Evolutionary conservation across 768 basidiomycete genomes (phyloP).

Genomic region (Amanita exitialis): DNA sequence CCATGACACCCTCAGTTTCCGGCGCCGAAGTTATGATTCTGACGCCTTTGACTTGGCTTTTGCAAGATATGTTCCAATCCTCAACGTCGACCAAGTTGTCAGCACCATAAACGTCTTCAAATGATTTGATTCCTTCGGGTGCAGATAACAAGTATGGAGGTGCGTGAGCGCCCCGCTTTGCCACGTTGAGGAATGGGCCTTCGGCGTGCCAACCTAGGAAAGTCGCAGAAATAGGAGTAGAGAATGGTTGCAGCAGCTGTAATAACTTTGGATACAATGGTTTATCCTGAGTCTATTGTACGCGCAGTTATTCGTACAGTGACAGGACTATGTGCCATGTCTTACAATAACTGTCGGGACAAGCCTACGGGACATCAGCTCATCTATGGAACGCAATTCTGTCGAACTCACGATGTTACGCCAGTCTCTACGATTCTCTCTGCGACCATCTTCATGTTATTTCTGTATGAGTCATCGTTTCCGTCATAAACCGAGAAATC

Average conservation of each 20-base stretch:
- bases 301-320: neutral
- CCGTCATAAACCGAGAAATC: constrained; percentile 80
- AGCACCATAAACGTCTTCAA: constrained; percentile 67
- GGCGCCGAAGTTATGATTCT: constrained; percentile 84
- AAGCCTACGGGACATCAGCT: constrained; percentile 23
- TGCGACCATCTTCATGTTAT: constrained; percentile 62
- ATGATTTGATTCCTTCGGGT: constrained; percentile 49
- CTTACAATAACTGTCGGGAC: constrained; percentile 67
- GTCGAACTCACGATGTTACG: constrained; percentile 63
- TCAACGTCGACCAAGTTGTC: constrained; percentile 53
- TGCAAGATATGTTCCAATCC: constrained; percentile 53
- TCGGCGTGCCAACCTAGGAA: constrained; percentile 88
- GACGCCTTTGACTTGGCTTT: constrained; percentile 43
- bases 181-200: constrained; percentile 76
- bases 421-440: constrained; percentile 79
- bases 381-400: constrained; percentile 4
- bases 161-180: constrained; percentile 81
- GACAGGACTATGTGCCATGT: neutral
- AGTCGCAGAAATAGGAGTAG: constrained; percentile 53
- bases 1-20: constrained; percentile 76
- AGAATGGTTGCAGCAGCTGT: constrained; percentile 56
- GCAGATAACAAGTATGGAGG: constrained; percentile 55
- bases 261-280: constrained; percentile 65
- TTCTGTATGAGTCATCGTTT: constrained; percentile 54
- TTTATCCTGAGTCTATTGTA: constrained; percentile 63